A percentile compares a stretch with the other conserved stretches of the same genome.
phyloP scores from a whole-genome alignment of 805 yeast species.

The Hanseniaspora meyeri region DNA sequence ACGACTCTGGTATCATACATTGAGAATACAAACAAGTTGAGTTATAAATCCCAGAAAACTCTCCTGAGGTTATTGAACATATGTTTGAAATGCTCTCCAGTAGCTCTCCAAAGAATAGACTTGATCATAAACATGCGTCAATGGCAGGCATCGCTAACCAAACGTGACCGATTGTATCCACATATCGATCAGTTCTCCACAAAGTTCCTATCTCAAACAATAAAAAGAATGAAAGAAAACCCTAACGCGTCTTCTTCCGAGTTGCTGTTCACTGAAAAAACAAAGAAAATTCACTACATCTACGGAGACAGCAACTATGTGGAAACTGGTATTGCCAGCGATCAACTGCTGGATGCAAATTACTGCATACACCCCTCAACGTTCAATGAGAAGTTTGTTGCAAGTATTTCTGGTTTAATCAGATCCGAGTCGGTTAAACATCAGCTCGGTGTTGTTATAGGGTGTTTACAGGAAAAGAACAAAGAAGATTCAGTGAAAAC shows the following conservation, averaged over 20 bases:
- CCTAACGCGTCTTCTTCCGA: conserved; percentile 49
- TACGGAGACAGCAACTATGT: background rate
- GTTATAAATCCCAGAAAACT: conserved; percentile 46
- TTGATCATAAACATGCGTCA: conserved; percentile 49
- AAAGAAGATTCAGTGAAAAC: conserved; percentile 19
- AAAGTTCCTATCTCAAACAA: conserved; percentile 52
- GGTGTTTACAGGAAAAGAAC: conserved; percentile 26
- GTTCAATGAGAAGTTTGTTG: conserved; percentile 18
- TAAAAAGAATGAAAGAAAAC: conserved; percentile 32
- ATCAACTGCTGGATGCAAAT: background rate
- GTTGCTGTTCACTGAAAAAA: conserved; percentile 50
- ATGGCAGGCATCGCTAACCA: conserved; percentile 40
- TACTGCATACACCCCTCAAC: conserved; percentile 20
- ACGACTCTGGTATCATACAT: background rate
- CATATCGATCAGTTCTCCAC: conserved; percentile 55
- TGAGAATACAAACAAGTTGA: conserved; percentile 49
- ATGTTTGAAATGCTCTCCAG: conserved; percentile 50
- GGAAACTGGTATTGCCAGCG: background rate
- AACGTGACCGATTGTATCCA: conserved; percentile 35
- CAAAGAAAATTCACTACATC: conserved; percentile 25
- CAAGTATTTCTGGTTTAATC: conserved; percentile 21
- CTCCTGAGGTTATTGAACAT: conserved; percentile 57
- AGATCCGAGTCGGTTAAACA: conserved; percentile 19
- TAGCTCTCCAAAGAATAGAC: conserved; percentile 50
- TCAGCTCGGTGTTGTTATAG: conserved; percentile 25